These are phyloP conservation scores for Heimioporus sp. DNA, from an alignment of 768 basidiomycete genomes.

Conservation along the genomic window DNA sequence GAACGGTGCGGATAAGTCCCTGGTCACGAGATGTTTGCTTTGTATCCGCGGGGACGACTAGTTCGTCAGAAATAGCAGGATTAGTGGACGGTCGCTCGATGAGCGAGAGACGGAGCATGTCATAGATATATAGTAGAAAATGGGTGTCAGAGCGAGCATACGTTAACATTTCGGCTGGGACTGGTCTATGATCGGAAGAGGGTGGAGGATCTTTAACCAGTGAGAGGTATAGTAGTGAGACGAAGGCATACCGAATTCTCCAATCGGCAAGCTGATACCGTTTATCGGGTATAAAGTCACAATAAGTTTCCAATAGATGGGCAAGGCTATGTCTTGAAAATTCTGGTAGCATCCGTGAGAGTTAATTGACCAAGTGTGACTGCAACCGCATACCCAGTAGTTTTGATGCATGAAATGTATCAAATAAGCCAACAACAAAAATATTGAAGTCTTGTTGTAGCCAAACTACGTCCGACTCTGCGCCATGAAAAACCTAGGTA, in stretches of 20 bases:
- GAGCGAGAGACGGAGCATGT: constrained; percentile 84
- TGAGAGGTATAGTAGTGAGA: background rate
- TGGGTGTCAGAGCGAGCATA: constrained; percentile 98
- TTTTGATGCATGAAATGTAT: constrained; percentile 94
- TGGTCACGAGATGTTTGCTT: constrained; percentile 26
- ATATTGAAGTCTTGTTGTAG: constrained; percentile 94
- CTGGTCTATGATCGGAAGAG: constrained; percentile 45
- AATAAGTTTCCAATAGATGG: constrained; percentile 82
- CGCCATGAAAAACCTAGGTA: constrained; percentile 86
- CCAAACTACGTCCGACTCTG: constrained; percentile 93
- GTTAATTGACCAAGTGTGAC: background rate
- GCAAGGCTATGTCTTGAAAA: constrained; percentile 85
- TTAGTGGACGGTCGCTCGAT: constrained; percentile 57
- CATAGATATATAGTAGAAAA: constrained; percentile 90
- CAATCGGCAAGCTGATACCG: constrained; percentile 97
- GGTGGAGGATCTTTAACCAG: background rate
- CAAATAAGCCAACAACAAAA: constrained; percentile 94
- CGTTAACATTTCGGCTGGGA: constrained; percentile 83
- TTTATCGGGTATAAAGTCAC: constrained; percentile 90
- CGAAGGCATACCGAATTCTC: constrained; percentile 70
- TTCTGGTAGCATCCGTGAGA: constrained; percentile 40
- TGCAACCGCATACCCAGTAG: constrained; percentile 52
- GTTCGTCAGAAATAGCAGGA: constrained; percentile 21
- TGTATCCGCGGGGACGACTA: background rate
- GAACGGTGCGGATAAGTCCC: constrained; percentile 55